Base-by-base conservation (phyloP, 495 filamentous ascomycete genomes). In the Penicillium mononematosum region DNA sequence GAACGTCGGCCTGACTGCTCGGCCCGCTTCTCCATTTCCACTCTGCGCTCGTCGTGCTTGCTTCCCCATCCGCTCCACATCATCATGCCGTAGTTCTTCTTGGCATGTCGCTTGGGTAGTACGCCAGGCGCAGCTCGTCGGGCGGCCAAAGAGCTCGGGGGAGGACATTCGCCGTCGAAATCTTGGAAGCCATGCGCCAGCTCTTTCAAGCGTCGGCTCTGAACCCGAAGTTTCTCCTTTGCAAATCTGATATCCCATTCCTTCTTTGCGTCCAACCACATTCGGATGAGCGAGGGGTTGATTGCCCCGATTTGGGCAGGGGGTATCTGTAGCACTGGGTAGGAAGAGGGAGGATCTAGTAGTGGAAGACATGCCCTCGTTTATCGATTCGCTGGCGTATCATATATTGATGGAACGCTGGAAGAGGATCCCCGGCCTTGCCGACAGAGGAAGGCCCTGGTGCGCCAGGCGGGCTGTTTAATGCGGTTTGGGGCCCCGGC, bases 1-100 rank as follows among this genome's bases (percentile, higher is more conserved):
- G 70, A 64, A 11, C 50, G 68, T 10, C 48, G 61, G 29, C 65
- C 64, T 2, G 56, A 58, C 43, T 63, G 50, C 5, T 65, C 63
- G 6, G 61, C 68, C 41, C 73, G 70, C 25, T 73, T 57, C 58
- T 85, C 83, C 43, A 72, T 70, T 25, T 76, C 65, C 10, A 94
- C 77, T 11, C 86, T 87, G 43, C 78, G 81, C 73, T 92, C 81
- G 66, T 96, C 92, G 59, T 96, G 92, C 64, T 86, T 94, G 59
- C 87, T 90, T 11, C 89, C 92, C 88, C 91, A 91, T 11, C 84
- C 73, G 44, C 83, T 87, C 92, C 92, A 97, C 31, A 96, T 70
- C 32, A 84, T 83, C 71, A 96, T 78, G 4, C 90, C 91, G 67
- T 86, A 84, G 61, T 88, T 88, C 71, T 80, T 84, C 43, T 72